Conservation (phyloP, 2,329 filamentous ascomycete genomes). For the Bipolaris victoriae region DNA sequence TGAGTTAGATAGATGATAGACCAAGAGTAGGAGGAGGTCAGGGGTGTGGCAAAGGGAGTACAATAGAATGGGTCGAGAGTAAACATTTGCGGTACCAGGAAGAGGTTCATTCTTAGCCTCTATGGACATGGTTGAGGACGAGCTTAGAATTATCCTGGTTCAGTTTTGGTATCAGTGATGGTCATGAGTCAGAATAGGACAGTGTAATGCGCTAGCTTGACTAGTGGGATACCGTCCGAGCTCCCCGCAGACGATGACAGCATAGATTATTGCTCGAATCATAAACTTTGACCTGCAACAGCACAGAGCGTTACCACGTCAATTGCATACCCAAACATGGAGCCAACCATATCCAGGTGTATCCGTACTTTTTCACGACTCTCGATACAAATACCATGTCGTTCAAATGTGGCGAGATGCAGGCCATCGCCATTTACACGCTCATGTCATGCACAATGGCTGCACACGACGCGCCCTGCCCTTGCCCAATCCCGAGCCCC, state of each 20-base stretch:
- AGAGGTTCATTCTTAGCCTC: no score
- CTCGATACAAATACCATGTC: not conserved
- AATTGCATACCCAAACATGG: slow-evolving; percentile 20
- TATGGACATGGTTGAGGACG: no score
- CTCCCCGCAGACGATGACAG: slow-evolving; percentile 14
- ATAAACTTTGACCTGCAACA: slow-evolving; percentile 1
- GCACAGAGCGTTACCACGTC: not conserved
- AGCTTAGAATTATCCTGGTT: no score
- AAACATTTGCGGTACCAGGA: no score
- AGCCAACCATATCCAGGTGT: slow-evolving; percentile 21
- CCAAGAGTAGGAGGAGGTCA: no score
- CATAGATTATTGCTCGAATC: slow-evolving; percentile 6
- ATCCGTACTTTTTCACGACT: slow-evolving; percentile 17
- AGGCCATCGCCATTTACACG: slow-evolving; percentile 6
- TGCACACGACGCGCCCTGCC: slow-evolving; percentile 29
- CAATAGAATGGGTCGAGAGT: no score
- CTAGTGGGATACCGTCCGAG: not conserved
- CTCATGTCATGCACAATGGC: slow-evolving; percentile 15
- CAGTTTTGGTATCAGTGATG: no score
- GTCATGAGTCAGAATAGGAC: no score
- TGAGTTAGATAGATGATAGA: no score
- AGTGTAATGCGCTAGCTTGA: no score
- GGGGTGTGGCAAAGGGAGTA: no score
- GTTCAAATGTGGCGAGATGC: not conserved
- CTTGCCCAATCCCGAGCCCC: slow-evolving; percentile 45